Percentiles rank a stretch among this genome's conserved stretches.
Conservation (phyloP, 495 filamentous ascomycete genomes). For the Cercophora sp. region DNA sequence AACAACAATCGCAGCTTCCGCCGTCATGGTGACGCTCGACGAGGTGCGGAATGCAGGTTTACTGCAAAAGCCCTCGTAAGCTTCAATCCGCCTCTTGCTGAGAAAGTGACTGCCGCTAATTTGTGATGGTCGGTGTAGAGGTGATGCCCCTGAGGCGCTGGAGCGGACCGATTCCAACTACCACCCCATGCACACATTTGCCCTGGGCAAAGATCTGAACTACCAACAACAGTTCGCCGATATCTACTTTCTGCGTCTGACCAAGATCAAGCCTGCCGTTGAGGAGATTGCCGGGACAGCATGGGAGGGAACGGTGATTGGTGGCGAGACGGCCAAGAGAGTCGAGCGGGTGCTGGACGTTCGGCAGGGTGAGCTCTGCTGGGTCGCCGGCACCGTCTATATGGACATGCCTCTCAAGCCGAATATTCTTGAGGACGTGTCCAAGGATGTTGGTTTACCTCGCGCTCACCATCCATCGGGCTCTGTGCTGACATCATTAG, state of each 20-base stretch:
- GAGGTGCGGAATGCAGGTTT: constrained; percentile 22
- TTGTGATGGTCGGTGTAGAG: constrained; percentile 30
- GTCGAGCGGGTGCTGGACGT: constrained; percentile 92
- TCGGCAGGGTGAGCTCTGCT: constrained; percentile 90
- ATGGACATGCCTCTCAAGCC: constrained; percentile 98
- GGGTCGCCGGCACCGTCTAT: constrained; percentile 90
- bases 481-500: constrained; percentile 35
- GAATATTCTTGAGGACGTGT: constrained; percentile 92
- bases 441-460: constrained; percentile 67
- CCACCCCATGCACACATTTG: constrained; percentile 69
- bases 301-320: constrained; percentile 78
- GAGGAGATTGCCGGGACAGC: constrained; percentile 67
- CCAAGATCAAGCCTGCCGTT: constrained; percentile 79
- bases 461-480: not conserved
- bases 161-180: constrained; percentile 59
- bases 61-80: constrained; percentile 32
- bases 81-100: not conserved
- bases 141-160: constrained; percentile 30
- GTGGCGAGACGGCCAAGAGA: constrained; percentile 64
- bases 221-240: constrained; percentile 96
- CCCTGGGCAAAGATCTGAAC: constrained; percentile 64
- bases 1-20: too few species aligned
- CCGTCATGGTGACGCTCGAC: constrained; percentile 31
- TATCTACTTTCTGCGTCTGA: constrained; percentile 91
- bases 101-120: not conserved